Conservation (phyloP, 169 alveolate species). For the Cryptosporidium parvum region DNA sequence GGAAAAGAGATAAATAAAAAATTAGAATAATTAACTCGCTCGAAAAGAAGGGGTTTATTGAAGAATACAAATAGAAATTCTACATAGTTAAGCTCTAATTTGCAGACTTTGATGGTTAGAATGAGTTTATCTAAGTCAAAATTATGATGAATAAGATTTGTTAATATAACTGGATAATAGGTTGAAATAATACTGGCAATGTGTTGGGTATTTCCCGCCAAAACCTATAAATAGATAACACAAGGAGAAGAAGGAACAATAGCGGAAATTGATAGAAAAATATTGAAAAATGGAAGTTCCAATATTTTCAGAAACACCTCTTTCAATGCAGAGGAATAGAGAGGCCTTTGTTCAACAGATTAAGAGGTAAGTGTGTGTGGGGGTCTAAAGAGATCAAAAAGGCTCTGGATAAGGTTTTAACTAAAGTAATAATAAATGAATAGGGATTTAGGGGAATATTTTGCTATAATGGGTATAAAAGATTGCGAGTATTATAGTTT, state of each 20-base stretch:
- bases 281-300: conserved; percentile 37
- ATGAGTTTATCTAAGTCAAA: too few relatives aligned
- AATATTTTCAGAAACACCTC: conserved; percentile 27
- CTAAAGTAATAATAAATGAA: not conserved
- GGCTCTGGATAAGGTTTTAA: not conserved
- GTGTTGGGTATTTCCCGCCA: conserved; percentile 21
- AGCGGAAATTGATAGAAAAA: not conserved
- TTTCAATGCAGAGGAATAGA: conserved; percentile 52
- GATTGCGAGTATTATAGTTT: conserved; percentile 58
- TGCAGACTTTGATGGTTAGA: not conserved
- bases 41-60: too few relatives aligned
- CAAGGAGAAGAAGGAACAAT: not conserved
- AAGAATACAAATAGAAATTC: too few relatives aligned
- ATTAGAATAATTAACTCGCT: too few relatives aligned
- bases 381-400: not conserved
- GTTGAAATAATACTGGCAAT: conserved; percentile 4
- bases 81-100: too few relatives aligned
- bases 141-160: not conserved
- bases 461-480: conserved; percentile 57
- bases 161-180: not conserved
- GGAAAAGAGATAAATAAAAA: not conserved
- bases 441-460: conserved; percentile 66
- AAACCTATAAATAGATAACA: not conserved
- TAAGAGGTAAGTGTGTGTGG: conserved; percentile 47
- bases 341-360: conserved; percentile 60